phyloP scores from a whole-genome alignment of 139 green algal species.

The Edaphochlamys debaryana region DNA sequence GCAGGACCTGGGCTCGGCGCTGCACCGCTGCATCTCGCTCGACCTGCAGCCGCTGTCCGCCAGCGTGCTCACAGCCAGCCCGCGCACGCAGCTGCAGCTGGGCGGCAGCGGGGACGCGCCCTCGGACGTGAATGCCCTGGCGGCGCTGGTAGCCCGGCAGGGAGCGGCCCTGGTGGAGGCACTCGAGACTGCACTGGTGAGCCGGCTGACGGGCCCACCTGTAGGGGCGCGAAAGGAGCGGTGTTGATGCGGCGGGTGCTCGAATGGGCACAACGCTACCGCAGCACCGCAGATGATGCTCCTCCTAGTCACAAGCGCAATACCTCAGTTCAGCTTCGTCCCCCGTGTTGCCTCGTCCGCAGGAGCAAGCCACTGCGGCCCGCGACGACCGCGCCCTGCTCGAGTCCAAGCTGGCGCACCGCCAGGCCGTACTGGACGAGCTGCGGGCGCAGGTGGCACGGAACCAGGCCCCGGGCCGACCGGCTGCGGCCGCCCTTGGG shows the following conservation, averaged over 20 bases:
- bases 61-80: slow-evolving; percentile 2
- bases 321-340: neutral
- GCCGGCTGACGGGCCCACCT: neutral
- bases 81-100: neutral
- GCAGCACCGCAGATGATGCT: no score
- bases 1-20: slow-evolving; percentile 18
- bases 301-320: no score
- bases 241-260: neutral
- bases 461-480: neutral
- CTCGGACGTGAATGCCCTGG: slow-evolving; percentile 1
- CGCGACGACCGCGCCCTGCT: slow-evolving; percentile 11
- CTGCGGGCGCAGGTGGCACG: slow-evolving; percentile 21
- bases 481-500: neutral
- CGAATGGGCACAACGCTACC: no score
- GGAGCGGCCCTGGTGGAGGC: slow-evolving; percentile 13
- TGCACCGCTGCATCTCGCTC: slow-evolving; percentile 33
- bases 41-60: slow-evolving; percentile 37
- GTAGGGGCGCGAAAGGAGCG: neutral
- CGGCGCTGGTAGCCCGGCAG: slow-evolving; percentile 30
- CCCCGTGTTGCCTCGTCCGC: neutral
- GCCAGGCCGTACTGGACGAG: slow-evolving; percentile 23
- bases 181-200: slow-evolving; percentile 32
- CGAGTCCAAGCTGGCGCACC: slow-evolving; percentile 1
- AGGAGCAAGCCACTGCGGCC: slow-evolving; percentile 4
- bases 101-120: neutral